A percentile compares a stretch with the other conserved stretches of the same genome.
These are phyloP conservation scores for Ceratocystis variospora DNA, from an alignment of 2,329 filamentous ascomycete genomes.

Conservation along the genomic window DNA sequence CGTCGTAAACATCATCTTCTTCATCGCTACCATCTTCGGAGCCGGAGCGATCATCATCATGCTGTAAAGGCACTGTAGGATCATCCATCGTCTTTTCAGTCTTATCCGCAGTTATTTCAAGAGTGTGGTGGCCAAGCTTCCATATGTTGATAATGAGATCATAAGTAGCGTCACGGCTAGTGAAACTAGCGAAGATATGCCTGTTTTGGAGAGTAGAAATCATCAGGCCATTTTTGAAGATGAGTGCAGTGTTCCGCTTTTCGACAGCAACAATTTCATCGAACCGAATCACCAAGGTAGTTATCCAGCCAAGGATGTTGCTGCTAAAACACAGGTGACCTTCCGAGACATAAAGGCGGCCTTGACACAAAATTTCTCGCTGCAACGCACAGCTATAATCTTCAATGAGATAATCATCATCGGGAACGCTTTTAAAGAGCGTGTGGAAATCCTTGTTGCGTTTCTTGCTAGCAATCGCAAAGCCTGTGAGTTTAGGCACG, in stretches of 20 bases:
- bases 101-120: slow-evolving; percentile 87
- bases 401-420: slow-evolving; percentile 95
- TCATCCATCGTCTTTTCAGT: slow-evolving; percentile 63
- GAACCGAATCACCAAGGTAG: slow-evolving; percentile 93
- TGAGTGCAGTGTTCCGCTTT: slow-evolving; percentile 85
- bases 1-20: slow-evolving; percentile 63
- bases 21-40: slow-evolving; percentile 49
- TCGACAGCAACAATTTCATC: slow-evolving; percentile 95
- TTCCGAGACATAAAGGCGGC: slow-evolving; percentile 88
- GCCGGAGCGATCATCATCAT: slow-evolving; percentile 39
- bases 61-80: slow-evolving; percentile 16
- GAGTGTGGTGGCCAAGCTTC: slow-evolving; percentile 86
- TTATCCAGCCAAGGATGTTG: slow-evolving; percentile 97
- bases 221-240: slow-evolving; percentile 96
- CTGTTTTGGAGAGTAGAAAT: slow-evolving; percentile 92
- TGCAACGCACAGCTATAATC: slow-evolving; percentile 96
- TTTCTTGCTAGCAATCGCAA: slow-evolving; percentile 91
- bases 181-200: slow-evolving; percentile 89
- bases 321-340: slow-evolving; percentile 97
- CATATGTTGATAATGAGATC: slow-evolving; percentile 96
- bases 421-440: slow-evolving; percentile 89
- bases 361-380: slow-evolving; percentile 86
- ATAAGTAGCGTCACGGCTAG: slow-evolving; percentile 89
- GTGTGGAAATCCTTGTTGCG: slow-evolving; percentile 90
- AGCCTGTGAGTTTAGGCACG: slow-evolving; percentile 73